These are phyloP conservation scores for Podospora pseudocomata DNA, from an alignment of 495 filamentous ascomycete species.

Conservation along the genomic window DNA sequence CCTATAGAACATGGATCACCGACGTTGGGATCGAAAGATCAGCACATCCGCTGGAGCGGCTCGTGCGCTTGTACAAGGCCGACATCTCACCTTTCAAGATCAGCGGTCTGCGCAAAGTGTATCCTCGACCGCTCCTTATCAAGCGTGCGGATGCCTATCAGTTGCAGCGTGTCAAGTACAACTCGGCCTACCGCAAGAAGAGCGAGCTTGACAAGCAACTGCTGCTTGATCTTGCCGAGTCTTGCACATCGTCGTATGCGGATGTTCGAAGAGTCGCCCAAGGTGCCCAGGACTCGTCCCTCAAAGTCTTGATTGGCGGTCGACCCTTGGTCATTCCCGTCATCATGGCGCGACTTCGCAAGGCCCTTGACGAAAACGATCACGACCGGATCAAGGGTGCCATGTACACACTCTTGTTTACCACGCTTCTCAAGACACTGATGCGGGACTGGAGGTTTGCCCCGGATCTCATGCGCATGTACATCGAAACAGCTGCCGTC, in stretches of 20 bases:
- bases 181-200: constrained; percentile 78
- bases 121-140: constrained; percentile 83
- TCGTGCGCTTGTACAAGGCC: constrained; percentile 72
- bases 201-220: constrained; percentile 80
- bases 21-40: constrained; percentile 96
- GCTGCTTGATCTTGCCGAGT: constrained; percentile 83
- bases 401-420: constrained; percentile 83
- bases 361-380: constrained; percentile 77
- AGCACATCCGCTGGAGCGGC: constrained; percentile 85
- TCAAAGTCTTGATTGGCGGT: constrained; percentile 86
- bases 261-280: constrained; percentile 94
- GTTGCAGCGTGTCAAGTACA: constrained; percentile 86
- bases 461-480: constrained; percentile 77
- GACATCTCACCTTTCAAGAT: constrained; percentile 93
- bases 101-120: constrained; percentile 85
- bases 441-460: constrained; percentile 91
- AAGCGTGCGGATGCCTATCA: constrained; percentile 93
- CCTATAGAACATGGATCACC: constrained; percentile 94
- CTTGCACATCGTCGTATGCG: constrained; percentile 89
- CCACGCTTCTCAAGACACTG: constrained; percentile 81
- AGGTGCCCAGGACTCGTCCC: constrained; percentile 82
- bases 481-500: constrained; percentile 81
- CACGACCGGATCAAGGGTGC: constrained; percentile 90
- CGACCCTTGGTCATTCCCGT: constrained; percentile 84
- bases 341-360: constrained; percentile 71